Evolutionary conservation across 495 filamentous ascomycete genomes (phyloP).

Genomic region (Neurospora intermedia): DNA sequence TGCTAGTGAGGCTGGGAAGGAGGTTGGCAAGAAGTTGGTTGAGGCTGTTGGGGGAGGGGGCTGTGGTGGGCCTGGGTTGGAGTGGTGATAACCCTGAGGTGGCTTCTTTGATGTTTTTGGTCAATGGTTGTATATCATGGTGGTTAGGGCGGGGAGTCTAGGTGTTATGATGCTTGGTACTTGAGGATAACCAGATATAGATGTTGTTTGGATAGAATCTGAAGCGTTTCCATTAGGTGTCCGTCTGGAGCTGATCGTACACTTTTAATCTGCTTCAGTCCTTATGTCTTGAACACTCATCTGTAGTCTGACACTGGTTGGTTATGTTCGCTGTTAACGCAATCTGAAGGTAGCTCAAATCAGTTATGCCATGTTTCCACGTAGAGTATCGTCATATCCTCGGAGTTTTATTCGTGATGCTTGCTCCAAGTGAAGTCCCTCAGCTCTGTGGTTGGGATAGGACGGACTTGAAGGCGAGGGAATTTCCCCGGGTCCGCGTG

Average conservation of each 20-base stretch:
- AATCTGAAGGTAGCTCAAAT: neutral
- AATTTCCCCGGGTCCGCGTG: neutral
- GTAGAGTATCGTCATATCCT: neutral
- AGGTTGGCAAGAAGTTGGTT: constrained; percentile 28
- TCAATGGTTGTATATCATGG: neutral
- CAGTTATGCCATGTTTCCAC: neutral
- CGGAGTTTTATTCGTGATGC: neutral
- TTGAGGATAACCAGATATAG: neutral
- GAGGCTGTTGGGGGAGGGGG: constrained; percentile 30
- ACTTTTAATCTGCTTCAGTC: neutral
- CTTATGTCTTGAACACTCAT: neutral
- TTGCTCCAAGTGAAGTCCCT: neutral
- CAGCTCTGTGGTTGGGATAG: neutral
- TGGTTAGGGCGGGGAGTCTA: neutral
- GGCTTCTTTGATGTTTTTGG: neutral
- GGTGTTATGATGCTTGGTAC: neutral
- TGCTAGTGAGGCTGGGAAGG: constrained; percentile 28
- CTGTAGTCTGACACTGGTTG: neutral
- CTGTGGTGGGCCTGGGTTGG: constrained; percentile 56
- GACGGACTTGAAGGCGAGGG: neutral
- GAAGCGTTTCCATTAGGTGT: neutral
- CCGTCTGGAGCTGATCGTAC: neutral
- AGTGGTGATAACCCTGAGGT: neutral
- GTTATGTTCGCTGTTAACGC: neutral
- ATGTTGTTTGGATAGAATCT: neutral